phyloP scores from a whole-genome alignment of 495 filamentous ascomycete species.

The Neurospora sp. region DNA sequence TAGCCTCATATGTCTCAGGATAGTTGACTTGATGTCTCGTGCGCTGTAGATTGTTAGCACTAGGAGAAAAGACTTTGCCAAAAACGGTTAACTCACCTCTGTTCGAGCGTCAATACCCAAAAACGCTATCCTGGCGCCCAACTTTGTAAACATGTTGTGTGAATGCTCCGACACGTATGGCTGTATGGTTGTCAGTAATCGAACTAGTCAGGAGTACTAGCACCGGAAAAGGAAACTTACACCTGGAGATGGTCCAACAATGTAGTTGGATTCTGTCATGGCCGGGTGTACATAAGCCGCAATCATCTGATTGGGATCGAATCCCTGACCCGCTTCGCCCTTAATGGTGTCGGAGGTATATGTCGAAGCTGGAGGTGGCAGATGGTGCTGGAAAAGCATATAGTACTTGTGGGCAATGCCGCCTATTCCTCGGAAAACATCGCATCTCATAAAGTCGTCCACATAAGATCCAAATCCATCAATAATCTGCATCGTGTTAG shows the following conservation, averaged over 20 bases:
- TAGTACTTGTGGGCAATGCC: constrained; percentile 84
- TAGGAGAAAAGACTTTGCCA: too few relatives aligned
- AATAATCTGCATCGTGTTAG: constrained; percentile 48
- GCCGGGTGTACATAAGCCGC: constrained; percentile 57
- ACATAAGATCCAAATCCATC: constrained; percentile 92
- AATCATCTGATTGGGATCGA: constrained; percentile 56
- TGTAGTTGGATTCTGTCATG: constrained; percentile 59
- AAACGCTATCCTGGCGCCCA: constrained; percentile 80
- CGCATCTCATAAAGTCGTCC: constrained; percentile 85
- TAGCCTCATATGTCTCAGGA: constrained; percentile 73
- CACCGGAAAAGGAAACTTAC: constrained; percentile 7
- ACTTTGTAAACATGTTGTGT: constrained; percentile 66
- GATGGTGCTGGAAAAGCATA: constrained; percentile 88
- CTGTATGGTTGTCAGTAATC: constrained; percentile 7
- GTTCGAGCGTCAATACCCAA: constrained; percentile 82
- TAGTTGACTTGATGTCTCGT: constrained; percentile 89
- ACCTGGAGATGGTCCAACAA: constrained; percentile 66
- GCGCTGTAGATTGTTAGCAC: constrained; percentile 32
- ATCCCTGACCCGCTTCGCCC: constrained; percentile 32
- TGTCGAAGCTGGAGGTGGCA: constrained; percentile 69
- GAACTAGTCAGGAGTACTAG: constrained; percentile 12
- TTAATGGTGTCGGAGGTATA: constrained; percentile 52
- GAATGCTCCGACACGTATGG: constrained; percentile 73
- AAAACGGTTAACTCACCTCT: constrained; percentile 31
- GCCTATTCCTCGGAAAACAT: constrained; percentile 82